Evolutionary conservation across 139 green algal genomes (phyloP), one percentile per base, ranked within the genome.

Genomic region (Chlorella sorokiniana): DNA sequence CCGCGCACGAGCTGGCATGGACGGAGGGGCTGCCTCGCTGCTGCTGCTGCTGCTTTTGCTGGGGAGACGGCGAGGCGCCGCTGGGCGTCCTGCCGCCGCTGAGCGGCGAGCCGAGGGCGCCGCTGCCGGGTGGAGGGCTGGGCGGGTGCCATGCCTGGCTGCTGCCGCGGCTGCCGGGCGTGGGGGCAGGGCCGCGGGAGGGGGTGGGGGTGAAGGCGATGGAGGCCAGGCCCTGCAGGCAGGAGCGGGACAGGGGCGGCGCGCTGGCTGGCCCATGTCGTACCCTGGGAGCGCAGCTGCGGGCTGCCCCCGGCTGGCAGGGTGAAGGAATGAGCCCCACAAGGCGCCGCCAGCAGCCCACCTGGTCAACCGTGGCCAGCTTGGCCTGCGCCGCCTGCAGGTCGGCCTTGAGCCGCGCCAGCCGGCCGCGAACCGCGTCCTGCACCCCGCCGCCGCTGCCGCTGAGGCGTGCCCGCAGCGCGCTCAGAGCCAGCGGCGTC

Each of bases 381-480:
- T 84, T 84, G 48, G 63, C 56, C 41, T 82, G 78, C 0, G 84
- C 84, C 22, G 70, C 80, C 61, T 81, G 63, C 64, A 88, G 73
- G 45, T 88, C 84, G 20, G 73, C 71, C 72, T 85, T 85, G 14
- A 88, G 73, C 33, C 84, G 73, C 1, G 70, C 33, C 41, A 88
- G 75, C 23, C 84, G 56, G 42, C 38, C 67, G 51, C 80, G 79
- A 44, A 88, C 80, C 33, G 61, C 78, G 33, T 85, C 78, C 59
- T 83, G 67, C 38, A 79, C 37, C 11, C 71, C 71, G 27, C 79
- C 51, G 5, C 42, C 40, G 31, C 75, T 81, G 75, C 59, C 59
- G 75, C 45, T 7, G 52, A 79, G 51, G 25, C 73, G 73, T 42
- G 73, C 73, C 44, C 69, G 79, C 41, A 79, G 69, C n/a, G 69